Base-by-base conservation (phyloP, 2,329 filamentous ascomycete genomes). In the Ceratocystis papillata region DNA sequence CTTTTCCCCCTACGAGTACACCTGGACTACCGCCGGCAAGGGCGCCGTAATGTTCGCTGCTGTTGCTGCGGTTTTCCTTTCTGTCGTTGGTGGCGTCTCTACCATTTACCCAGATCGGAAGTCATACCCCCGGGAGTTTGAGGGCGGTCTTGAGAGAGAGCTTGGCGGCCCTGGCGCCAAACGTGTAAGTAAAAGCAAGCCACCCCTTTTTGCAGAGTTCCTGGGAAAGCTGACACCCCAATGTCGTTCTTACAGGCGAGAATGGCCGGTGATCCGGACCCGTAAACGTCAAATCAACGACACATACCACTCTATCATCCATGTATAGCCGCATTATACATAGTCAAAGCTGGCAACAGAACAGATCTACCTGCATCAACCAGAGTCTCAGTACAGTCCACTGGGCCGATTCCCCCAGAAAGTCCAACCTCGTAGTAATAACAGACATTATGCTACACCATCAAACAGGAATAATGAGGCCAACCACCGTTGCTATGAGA, bases 1-100 rank as follows among this genome's bases (percentile, higher is more conserved):
- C 70, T 93, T 99, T 78, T 88, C 89, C 63, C 85, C 90, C 1
- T 86, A 94, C 75, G 87, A 92, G 72, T 97, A 99, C 79, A 94
- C 86, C 66, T 93, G 94, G 81, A 79, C 81, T 57, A 87, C 83
- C 62, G 79, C 92, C 17, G 83, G 83, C 69, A 91, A 87, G 73
- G 89, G 84, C 67, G 74, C 86, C 45, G 72, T 86, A 68, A 85
- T 90, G 77, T 76, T 92, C 69, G 87, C 84, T 67, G 77, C 77
- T 69, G 92, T 92, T 73, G 76, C 91, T 57, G 79, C 78, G 25
- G 77, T 79, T 65, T 82, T 90, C 70, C 73, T 90, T 44, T 80
- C 81, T 62, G 75, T 92, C 64, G 83, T 81, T 75, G 90, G 86
- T 67, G 77, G 83, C 41, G 85, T 96, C 61, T 85, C 83, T 73